These are phyloP conservation scores for Hypomyces rosellus DNA, from an alignment of 2,329 filamentous ascomycete genomes.

Conservation along the genomic window DNA sequence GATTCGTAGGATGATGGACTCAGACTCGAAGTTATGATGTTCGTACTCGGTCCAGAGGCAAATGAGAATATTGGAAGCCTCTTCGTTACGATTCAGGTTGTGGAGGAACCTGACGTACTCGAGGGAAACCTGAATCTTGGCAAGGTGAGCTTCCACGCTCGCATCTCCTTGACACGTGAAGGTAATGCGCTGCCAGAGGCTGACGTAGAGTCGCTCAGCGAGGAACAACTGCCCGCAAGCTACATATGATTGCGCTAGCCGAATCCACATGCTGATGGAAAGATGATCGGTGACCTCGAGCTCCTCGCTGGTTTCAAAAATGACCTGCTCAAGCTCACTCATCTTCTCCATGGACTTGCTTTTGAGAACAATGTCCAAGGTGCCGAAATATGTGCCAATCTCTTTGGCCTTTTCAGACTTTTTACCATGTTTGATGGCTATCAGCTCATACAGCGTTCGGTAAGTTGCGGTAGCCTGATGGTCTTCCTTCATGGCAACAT, in stretches of 20 bases:
- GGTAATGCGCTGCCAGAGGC: conserved; percentile 34
- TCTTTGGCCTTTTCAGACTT: conserved; percentile 23
- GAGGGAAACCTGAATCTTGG: conserved; percentile 23
- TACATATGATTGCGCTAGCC: conserved; percentile 29
- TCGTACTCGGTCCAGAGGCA: conserved; percentile 24
- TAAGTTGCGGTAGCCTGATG: conserved; percentile 26
- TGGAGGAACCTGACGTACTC: no score
- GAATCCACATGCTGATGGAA: conserved; percentile 28
- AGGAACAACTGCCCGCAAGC: conserved; percentile 24
- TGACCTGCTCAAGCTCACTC: conserved; percentile 25
- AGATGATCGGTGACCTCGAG: conserved; percentile 26
- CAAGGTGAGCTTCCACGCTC: conserved; percentile 28
- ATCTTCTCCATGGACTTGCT: conserved; percentile 21
- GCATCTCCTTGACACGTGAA: conserved; percentile 23
- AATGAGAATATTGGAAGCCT: no score
- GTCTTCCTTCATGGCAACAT: conserved; percentile 30
- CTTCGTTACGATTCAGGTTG: no score
- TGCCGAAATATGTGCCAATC: conserved; percentile 26
- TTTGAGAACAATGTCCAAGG: conserved; percentile 28
- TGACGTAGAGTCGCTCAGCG: conserved; percentile 34
- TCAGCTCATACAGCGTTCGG: conserved; percentile 29
- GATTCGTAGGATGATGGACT: conserved; percentile 29
- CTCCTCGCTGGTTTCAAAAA: conserved; percentile 30
- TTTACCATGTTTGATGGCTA: conserved; percentile 25
- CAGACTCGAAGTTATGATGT: conserved; percentile 25